phyloP scores from a whole-genome alignment of 306 rosid species.

The Leucaena leucocephala region DNA sequence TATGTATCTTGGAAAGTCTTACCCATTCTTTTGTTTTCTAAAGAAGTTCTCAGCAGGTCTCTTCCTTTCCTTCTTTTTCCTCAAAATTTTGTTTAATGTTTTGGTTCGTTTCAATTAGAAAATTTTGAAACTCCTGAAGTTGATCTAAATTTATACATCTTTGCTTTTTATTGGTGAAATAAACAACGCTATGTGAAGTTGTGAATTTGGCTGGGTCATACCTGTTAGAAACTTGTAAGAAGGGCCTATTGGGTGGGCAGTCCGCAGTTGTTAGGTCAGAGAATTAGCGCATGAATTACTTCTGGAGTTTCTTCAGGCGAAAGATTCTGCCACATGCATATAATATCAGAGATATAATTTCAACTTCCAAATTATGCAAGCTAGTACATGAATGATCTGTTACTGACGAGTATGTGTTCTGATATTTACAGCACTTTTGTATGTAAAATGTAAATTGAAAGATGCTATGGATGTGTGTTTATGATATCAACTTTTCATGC shows the following conservation, averaged over 20 bases:
- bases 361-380: conserved; percentile 12
- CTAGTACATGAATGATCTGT: conserved; percentile 2
- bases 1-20: conserved; percentile 13
- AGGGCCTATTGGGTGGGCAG: conserved; percentile 8
- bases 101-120: not conserved
- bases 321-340: not conserved
- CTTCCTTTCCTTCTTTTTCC: not conserved
- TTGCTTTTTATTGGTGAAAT: conserved; percentile 10
- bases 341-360: not conserved
- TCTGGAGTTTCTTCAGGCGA: not conserved
- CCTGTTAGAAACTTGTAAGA: conserved; percentile 8
- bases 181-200: not conserved
- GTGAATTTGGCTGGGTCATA: conserved; percentile 3
- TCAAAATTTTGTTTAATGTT: not conserved
- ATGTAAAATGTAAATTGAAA: conserved; percentile 18
- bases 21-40: not conserved
- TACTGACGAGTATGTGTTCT: not conserved
- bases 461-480: conserved; percentile 14
- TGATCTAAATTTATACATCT: not conserved
- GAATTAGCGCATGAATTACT: conserved; percentile 19
- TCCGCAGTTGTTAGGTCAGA: conserved; percentile 9
- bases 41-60: not conserved
- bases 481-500: conserved; percentile 25
- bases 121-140: not conserved
- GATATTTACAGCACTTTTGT: not conserved